These are phyloP conservation scores for Tylopilus sp. DNA, from an alignment of 1,284 basidiomycete genomes.

Conservation along the genomic window DNA sequence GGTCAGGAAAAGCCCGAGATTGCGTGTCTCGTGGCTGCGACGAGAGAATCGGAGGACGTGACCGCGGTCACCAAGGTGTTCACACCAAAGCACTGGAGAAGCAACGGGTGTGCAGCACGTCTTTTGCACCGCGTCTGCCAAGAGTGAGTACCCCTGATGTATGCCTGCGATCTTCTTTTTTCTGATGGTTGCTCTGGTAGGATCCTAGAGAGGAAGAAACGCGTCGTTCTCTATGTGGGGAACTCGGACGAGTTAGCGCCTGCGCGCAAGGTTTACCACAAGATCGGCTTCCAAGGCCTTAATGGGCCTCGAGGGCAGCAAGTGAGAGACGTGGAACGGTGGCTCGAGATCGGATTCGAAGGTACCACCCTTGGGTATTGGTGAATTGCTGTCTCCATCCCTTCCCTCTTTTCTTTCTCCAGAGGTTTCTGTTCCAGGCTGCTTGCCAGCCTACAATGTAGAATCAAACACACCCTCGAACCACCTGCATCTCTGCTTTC, in stretches of 20 bases:
- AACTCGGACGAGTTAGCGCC: conserved; percentile 22
- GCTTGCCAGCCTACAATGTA: not conserved
- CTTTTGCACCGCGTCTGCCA: conserved; percentile 43
- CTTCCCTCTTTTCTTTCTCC: not conserved
- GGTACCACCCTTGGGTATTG: conserved; percentile 17
- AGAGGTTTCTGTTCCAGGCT: not conserved
- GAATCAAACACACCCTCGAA: not conserved
- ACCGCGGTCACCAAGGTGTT: conserved; percentile 51
- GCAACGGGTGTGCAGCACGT: conserved; percentile 42
- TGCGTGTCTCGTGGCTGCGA: conserved; percentile 61
- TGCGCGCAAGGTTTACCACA: conserved; percentile 24
- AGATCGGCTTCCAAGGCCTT: conserved; percentile 25
- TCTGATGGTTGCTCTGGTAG: not conserved
- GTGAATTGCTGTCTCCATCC: not conserved
- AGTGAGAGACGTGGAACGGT: conserved; percentile 18
- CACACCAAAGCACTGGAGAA: conserved; percentile 40
- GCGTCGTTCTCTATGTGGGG: conserved; percentile 50
- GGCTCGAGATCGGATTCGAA: conserved; percentile 23
- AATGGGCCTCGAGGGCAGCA: conserved; percentile 6
- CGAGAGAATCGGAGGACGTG: conserved; percentile 40
- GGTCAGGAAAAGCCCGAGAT: conserved; percentile 36
- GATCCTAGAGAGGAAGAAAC: conserved; percentile 36
- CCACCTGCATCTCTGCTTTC: not conserved
- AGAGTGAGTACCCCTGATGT: conserved; percentile 30
- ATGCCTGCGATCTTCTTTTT: not conserved